Evolutionary conservation across 805 yeast genomes (phyloP).

Genomic region (Candida khao-thaluensis): DNA sequence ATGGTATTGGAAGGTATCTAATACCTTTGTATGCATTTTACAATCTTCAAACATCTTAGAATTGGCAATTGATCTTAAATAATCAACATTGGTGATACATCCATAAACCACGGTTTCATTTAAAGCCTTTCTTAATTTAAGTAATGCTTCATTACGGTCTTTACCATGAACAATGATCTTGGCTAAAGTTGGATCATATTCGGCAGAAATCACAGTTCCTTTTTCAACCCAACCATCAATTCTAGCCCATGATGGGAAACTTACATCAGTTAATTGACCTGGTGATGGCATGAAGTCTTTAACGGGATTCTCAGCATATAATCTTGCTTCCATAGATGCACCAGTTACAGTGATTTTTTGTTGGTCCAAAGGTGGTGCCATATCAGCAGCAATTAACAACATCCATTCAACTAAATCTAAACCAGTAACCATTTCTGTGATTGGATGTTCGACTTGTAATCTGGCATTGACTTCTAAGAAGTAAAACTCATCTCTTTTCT

Average conservation of each 20-base stretch:
- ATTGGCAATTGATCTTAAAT: conserved; percentile 79
- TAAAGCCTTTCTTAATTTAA: conserved; percentile 73
- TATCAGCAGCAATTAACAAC: conserved; percentile 87
- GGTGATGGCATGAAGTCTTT: conserved; percentile 96
- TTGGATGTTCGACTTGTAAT: conserved; percentile 96
- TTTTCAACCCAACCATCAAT: conserved; percentile 91
- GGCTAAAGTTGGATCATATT: conserved; percentile 95
- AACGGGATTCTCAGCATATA: conserved; percentile 96
- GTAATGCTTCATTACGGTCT: conserved; percentile 81
- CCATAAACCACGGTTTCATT: conserved; percentile 87
- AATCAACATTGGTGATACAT: conserved; percentile 86
- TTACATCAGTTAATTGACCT: conserved; percentile 83
- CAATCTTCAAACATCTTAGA: conserved; percentile 84
- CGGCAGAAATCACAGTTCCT: conserved; percentile 86
- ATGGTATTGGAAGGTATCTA: conserved; percentile 75
- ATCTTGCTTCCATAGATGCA: conserved; percentile 94
- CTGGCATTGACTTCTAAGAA: conserved; percentile 96
- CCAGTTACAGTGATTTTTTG: conserved; percentile 65
- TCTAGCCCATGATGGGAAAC: conserved; percentile 89
- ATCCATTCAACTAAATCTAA: conserved; percentile 96
- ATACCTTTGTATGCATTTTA: conserved; percentile 79
- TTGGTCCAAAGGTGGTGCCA: conserved; percentile 69
- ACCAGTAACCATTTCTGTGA: conserved; percentile 94
- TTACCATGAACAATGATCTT: conserved; percentile 93
- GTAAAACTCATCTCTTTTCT: conserved; percentile 82